phyloP scores from a whole-genome alignment of 495 filamentous ascomycete species.

The Pseudoneurospora amorphoporcata region DNA sequence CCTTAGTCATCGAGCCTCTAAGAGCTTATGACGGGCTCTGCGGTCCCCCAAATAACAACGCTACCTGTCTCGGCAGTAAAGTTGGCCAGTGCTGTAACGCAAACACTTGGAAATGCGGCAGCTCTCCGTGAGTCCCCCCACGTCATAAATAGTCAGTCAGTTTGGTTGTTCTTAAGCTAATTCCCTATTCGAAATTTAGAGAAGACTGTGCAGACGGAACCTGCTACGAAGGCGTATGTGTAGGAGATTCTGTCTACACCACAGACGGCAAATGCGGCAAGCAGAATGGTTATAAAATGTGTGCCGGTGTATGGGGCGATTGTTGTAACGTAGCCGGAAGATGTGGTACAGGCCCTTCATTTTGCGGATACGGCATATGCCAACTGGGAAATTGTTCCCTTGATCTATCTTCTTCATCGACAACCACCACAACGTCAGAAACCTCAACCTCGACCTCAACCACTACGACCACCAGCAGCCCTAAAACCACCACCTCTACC shows the following conservation, averaged over 20 bases:
- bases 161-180: too few relatives aligned
- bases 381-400: neutral
- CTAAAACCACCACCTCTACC: too few relatives aligned
- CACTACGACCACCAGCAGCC: too few relatives aligned
- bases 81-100: slow-evolving; percentile 17
- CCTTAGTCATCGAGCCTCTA: slow-evolving; percentile 16
- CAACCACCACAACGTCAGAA: too few relatives aligned
- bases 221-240: slow-evolving; percentile 21
- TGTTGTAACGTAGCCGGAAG: slow-evolving; percentile 19
- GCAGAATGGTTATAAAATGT: slow-evolving; percentile 8
- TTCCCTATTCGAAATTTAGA: neutral
- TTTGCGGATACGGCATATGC: neutral
- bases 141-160: too few relatives aligned
- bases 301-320: slow-evolving; percentile 20
- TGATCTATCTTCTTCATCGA: too few relatives aligned
- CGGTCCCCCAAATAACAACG: slow-evolving; percentile 21
- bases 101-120: slow-evolving; percentile 20
- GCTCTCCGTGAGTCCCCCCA: slow-evolving; percentile 11
- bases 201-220: slow-evolving; percentile 22
- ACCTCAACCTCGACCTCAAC: too few relatives aligned
- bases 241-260: slow-evolving; percentile 10
- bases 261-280: slow-evolving; percentile 22
- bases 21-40: slow-evolving; percentile 16
- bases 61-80: slow-evolving; percentile 18
- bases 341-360: slow-evolving; percentile 11